Percentiles rank a stretch among this genome's conserved stretches.
These are phyloP conservation scores for Hanseniaspora valbyensis DNA, from an alignment of 805 yeast genomes.

Conservation along the genomic window DNA sequence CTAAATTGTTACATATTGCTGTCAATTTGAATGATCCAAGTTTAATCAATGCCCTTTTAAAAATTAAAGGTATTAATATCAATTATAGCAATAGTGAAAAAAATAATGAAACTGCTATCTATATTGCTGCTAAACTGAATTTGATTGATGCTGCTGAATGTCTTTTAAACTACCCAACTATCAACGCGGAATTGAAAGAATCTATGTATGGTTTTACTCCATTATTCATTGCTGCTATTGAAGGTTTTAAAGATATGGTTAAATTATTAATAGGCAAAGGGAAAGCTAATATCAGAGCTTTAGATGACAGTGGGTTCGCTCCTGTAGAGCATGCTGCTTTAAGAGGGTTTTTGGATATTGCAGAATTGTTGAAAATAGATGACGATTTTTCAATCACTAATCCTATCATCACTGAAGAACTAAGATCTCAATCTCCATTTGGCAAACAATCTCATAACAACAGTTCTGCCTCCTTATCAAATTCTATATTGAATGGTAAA, in stretches of 20 bases:
- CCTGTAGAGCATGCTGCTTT: slow-evolving; percentile 95
- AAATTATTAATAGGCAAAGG: slow-evolving; percentile 41
- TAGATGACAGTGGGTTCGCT: slow-evolving; percentile 87
- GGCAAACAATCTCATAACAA: slow-evolving; percentile 5
- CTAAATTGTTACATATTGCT: slow-evolving; percentile 50
- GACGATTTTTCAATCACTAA: slow-evolving; percentile 20
- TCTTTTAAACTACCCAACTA: slow-evolving; percentile 50
- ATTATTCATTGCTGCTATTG: slow-evolving; percentile 77
- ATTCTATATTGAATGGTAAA: slow-evolving; percentile 3
- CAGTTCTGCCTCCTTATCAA: slow-evolving; percentile 4
- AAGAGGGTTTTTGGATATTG: slow-evolving; percentile 70
- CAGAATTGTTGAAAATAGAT: slow-evolving; percentile 41
- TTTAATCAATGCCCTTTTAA: slow-evolving; percentile 44
- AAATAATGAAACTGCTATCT: slow-evolving; percentile 62
- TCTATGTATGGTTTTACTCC: slow-evolving; percentile 88
- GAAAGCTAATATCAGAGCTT: slow-evolving; percentile 39
- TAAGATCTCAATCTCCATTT: slow-evolving; percentile 15
- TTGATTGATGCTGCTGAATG: slow-evolving; percentile 40
- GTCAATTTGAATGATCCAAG: slow-evolving; percentile 48
- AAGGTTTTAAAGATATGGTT: slow-evolving; percentile 56
- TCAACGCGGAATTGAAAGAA: slow-evolving; percentile 62
- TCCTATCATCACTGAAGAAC: slow-evolving; percentile 19
- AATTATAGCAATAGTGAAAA: slow-evolving; percentile 49
- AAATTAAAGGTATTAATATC: slow-evolving; percentile 49
- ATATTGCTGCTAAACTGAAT: slow-evolving; percentile 62